Evolutionary conservation across 1,284 basidiomycete genomes (phyloP), one percentile per base, ranked within the genome.

Genomic region (Cryptococcus sp.): DNA sequence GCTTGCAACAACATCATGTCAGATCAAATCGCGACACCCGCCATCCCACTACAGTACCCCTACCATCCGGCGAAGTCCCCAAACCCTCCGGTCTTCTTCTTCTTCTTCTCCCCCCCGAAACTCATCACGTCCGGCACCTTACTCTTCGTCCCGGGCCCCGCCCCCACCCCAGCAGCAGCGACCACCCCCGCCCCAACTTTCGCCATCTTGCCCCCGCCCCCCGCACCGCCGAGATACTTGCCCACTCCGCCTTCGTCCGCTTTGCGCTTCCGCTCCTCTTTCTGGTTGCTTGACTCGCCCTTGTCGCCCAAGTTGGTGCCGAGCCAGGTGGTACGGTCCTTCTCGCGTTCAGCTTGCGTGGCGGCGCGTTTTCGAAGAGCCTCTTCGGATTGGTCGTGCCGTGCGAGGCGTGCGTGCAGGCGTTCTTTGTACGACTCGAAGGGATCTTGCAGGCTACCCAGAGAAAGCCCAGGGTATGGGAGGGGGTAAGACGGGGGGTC

Each of bases 241-340:
- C 80, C 80, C 1, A 81, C 77, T 1, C 66, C 61, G 11, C 61
- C 72, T 24, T 66, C 66, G 3, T 69, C 65, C 4, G 60, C 68
- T 56, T 72, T 73, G 21, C 69, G 50, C 57, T 73, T 74, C 33
- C 66, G 63, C 37, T 64, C 60, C 15, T 67, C 73, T 38, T 66
- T 66, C 38, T 57, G 55, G 16, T 53, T 64, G 16, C 60, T 62
- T 8, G 63, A 63, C 45, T 72, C 70, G 4, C 71, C 74, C 62
- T 70, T 74, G 15, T 61, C 72, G 2, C 76, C 77, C 2, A 79
- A 60, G 56, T 78, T 64, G 35, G 77, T 78, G 1, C 77, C 77
- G 9, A 78, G 66, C 77, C 78, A 78, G 16, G 76, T 77, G 37
- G 76, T 78, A 52, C 78, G 60, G 62, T 81, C 80, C 55, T 78